A percentile compares a stretch with the other conserved stretches of the same genome.
Evolutionary conservation across 2,329 filamentous ascomycete species (phyloP).

Genomic region (Daldinia sp.): DNA sequence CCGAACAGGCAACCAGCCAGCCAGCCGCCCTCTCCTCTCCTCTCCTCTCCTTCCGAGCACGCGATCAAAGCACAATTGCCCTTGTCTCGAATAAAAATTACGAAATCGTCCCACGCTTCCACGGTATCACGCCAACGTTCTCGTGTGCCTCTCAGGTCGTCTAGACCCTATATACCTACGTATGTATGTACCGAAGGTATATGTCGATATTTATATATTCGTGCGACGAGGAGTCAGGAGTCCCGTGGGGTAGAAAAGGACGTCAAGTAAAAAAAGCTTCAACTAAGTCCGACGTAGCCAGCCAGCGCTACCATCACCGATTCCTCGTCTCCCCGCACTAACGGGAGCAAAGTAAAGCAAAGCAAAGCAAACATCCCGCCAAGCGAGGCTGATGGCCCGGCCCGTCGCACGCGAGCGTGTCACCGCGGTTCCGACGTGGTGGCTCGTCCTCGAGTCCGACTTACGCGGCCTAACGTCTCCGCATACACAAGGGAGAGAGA

Average conservation of each 20-base stretch:
- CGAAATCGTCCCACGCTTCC: conserved; percentile 17
- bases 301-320: no score
- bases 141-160: not conserved
- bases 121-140: conserved; percentile 13
- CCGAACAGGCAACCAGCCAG: not conserved
- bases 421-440: conserved; percentile 32
- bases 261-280: not conserved
- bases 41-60: not conserved
- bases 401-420: conserved; percentile 29
- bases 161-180: not conserved
- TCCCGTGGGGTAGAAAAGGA: conserved; percentile 14
- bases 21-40: no score
- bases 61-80: conserved; percentile 5
- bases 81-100: conserved; percentile 28
- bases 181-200: not conserved
- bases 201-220: no score
- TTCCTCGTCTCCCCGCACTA: conserved; percentile 1
- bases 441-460: conserved; percentile 23
- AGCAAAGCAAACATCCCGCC: not conserved
- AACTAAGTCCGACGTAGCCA: not conserved
- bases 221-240: conserved; percentile 6
- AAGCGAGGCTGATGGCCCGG: conserved; percentile 16
- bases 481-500: not conserved
- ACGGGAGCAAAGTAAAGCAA: not conserved
- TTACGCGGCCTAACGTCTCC: conserved; percentile 25